Conservation (phyloP, 805 yeast genomes). For the Teunomyces barrocoloradensis region DNA sequence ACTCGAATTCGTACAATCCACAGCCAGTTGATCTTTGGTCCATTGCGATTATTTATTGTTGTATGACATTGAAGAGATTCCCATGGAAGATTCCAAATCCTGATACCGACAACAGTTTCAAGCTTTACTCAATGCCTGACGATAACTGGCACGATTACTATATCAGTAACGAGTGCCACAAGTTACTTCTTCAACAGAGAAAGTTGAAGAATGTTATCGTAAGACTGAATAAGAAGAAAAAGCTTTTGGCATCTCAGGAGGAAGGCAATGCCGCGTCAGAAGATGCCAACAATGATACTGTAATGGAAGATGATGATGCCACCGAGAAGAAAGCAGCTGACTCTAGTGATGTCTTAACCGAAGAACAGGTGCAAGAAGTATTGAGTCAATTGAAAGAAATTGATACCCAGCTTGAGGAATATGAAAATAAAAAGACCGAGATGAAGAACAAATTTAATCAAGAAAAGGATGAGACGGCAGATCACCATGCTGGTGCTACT, state of each 20-base stretch:
- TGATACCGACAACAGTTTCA: conserved; percentile 61
- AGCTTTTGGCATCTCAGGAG: conserved; percentile 16
- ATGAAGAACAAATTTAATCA: conserved; percentile 32
- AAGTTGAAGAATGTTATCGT: conserved; percentile 49
- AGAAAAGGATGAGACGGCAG: conserved; percentile 9
- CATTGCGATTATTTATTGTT: conserved; percentile 77
- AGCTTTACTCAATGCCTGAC: conserved; percentile 61
- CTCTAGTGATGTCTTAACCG: conserved; percentile 25
- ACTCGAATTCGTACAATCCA: conserved; percentile 62
- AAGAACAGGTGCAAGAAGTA: conserved; percentile 31
- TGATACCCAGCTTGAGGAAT: conserved; percentile 35
- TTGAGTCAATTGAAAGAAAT: conserved; percentile 35
- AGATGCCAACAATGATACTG: conserved; percentile 10
- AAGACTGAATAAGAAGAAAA: conserved; percentile 42
- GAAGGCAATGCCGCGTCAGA: conserved; percentile 5
- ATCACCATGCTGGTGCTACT: background rate
- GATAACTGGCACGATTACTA: conserved; percentile 75
- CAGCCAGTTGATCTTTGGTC: conserved; percentile 84
- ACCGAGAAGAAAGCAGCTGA: conserved; percentile 3
- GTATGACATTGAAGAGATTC: conserved; percentile 80
- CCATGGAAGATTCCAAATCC: conserved; percentile 84
- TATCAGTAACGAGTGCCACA: conserved; percentile 71
- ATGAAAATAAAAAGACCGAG: conserved; percentile 33
- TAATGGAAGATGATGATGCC: conserved; percentile 7
- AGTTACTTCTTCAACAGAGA: conserved; percentile 57